These are phyloP conservation scores for Sicyos baderoa DNA, from an alignment of 306 rosid genomes.

Conservation along the genomic window DNA sequence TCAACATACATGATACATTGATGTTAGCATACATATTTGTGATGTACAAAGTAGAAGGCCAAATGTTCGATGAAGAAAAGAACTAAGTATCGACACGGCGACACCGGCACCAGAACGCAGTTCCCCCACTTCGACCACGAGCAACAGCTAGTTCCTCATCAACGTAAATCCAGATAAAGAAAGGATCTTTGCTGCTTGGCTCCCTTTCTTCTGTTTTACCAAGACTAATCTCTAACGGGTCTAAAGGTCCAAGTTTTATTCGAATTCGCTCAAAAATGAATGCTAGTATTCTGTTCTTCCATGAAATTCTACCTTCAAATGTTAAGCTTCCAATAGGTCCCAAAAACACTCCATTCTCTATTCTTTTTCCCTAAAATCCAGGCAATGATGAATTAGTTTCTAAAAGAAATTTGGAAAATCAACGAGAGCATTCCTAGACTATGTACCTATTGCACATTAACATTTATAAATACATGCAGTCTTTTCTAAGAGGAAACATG, in stretches of 20 bases:
- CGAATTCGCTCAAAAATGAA: constrained; percentile 60
- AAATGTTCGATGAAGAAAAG: neutral
- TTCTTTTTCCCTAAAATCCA: constrained; percentile 71
- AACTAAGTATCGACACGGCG: constrained; percentile 37
- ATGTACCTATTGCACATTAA: constrained; percentile 2
- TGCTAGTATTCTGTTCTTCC: constrained; percentile 68
- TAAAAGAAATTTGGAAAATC: neutral
- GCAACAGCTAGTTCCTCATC: constrained; percentile 96
- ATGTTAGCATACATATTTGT: neutral
- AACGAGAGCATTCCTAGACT: neutral
- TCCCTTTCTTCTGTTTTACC: constrained; percentile 68
- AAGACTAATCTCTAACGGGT: constrained; percentile 63
- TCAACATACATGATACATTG: neutral
- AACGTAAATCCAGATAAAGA: constrained; percentile 82
- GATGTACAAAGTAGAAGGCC: neutral
- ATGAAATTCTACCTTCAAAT: constrained; percentile 79
- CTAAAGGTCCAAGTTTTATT: constrained; percentile 68
- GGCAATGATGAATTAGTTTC: constrained; percentile 22
- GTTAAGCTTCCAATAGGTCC: constrained; percentile 83
- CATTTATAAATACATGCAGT: neutral
- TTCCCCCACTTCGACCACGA: constrained; percentile 83
- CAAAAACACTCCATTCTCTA: constrained; percentile 79
- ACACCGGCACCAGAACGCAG: constrained; percentile 91
- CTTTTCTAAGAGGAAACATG: neutral
- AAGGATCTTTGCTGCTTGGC: constrained; percentile 71